Evolutionary conservation across 2,329 filamentous ascomycete genomes (phyloP).

Genomic region (Cercospora berteroae): DNA sequence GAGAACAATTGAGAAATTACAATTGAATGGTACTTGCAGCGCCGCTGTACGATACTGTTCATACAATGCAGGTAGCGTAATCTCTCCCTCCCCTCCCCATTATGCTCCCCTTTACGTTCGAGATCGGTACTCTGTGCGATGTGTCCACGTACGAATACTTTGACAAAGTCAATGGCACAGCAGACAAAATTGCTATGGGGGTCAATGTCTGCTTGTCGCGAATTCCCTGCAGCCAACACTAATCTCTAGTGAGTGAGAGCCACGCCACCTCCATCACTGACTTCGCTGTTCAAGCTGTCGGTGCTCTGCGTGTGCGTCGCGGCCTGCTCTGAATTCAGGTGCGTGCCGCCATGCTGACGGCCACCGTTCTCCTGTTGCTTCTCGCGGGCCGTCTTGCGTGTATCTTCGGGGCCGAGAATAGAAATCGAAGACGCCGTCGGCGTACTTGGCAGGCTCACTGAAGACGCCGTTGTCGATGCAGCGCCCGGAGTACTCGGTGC

Average conservation of each 20-base stretch:
- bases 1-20: background rate
- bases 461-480: slow-evolving; percentile 33
- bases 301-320: slow-evolving; percentile 22
- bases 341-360: slow-evolving; percentile 12
- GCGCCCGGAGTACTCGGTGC: slow-evolving; percentile 28
- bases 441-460: slow-evolving; percentile 35
- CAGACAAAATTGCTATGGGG: background rate
- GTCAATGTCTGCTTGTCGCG: background rate
- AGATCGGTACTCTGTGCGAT: background rate
- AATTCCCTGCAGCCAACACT: background rate
- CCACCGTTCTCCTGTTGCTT: slow-evolving; percentile 17
- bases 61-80: background rate
- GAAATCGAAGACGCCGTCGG: slow-evolving; percentile 22
- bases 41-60: background rate
- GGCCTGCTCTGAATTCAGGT: slow-evolving; percentile 5
- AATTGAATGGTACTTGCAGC: background rate
- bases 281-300: slow-evolving; percentile 35
- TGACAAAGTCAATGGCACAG: background rate
- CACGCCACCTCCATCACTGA: slow-evolving; percentile 54
- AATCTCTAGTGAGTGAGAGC: slow-evolving; percentile 45
- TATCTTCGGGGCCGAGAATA: slow-evolving; percentile 16
- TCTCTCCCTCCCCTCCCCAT: background rate
- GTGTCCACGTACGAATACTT: background rate
- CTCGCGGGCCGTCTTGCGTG: slow-evolving; percentile 19
- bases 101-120: background rate